Evolutionary conservation across 495 filamentous ascomycete species (phyloP).

Genomic region (Cenococcum geophilum): DNA sequence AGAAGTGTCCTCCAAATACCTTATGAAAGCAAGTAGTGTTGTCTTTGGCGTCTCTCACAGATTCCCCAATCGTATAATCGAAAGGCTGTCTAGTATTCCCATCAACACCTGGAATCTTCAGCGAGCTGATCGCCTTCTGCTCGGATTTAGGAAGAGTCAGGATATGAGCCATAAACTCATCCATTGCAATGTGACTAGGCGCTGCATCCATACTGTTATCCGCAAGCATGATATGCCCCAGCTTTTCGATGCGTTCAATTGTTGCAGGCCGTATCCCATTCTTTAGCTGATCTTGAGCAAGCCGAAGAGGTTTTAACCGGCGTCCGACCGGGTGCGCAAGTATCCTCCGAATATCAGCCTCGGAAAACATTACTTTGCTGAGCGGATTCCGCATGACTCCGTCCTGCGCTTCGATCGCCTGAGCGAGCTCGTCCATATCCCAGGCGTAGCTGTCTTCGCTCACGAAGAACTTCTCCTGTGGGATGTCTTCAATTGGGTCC

Average conservation of each 20-base stretch:
- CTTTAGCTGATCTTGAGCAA: constrained; percentile 11
- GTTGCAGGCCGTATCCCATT: constrained; percentile 17
- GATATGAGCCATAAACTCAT: constrained; percentile 20
- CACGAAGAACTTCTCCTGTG: constrained; percentile 28
- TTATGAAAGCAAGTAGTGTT: constrained; percentile 25
- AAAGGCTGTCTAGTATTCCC: constrained; percentile 16
- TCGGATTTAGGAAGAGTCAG: constrained; percentile 18
- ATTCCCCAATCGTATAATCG: constrained; percentile 23
- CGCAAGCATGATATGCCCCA: constrained; percentile 6
- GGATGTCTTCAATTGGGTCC: constrained; percentile 29
- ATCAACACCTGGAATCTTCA: constrained; percentile 20
- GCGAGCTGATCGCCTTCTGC: constrained; percentile 12
- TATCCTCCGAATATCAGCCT: constrained; percentile 34
- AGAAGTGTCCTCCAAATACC: too few relatives aligned
- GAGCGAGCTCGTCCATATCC: constrained; percentile 40
- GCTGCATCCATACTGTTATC: constrained; percentile 11
- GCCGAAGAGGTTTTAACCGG: constrained; percentile 4
- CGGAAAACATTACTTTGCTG: constrained; percentile 34
- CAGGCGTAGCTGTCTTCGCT: constrained; percentile 42
- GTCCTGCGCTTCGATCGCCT: constrained; percentile 21
- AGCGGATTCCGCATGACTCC: constrained; percentile 39
- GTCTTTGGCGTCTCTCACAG: constrained; percentile 17
- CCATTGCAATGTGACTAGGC: constrained; percentile 17
- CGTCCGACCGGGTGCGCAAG: constrained; percentile 36
- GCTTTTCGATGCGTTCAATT: constrained; percentile 14